Evolutionary conservation across 179 eudicot species (phyloP).

Genomic region (Corrigiola litoralis): DNA sequence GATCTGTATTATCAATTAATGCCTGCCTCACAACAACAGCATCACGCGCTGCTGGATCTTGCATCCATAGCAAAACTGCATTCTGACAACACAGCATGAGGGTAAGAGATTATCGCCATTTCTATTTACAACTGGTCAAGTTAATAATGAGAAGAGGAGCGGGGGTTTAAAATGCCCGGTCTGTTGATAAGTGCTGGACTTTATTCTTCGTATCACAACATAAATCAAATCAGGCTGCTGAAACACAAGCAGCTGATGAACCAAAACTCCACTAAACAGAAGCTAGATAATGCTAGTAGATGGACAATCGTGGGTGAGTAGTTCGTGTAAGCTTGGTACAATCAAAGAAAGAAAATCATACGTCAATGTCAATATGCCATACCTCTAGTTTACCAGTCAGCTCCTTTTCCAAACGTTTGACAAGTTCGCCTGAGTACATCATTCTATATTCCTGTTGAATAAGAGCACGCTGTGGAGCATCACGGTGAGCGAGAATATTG

Average conservation of each 20-base stretch:
- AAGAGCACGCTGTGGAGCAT: constrained; percentile 52
- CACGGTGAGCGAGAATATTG: constrained; percentile 63
- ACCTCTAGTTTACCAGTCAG: constrained; percentile 64
- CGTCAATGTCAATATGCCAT: constrained; percentile 1
- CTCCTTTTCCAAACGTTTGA: constrained; percentile 49
- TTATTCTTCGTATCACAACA: not conserved
- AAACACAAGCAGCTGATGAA: not conserved
- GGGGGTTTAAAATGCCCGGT: not conserved
- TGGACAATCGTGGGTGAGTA: not conserved
- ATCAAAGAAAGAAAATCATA: not conserved
- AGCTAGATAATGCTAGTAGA: not conserved
- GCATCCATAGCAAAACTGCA: constrained; percentile 71
- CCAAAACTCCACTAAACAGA: not conserved
- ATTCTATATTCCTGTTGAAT: constrained; percentile 55
- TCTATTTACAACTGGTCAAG: not conserved
- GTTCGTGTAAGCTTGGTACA: not conserved
- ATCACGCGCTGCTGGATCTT: constrained; percentile 67
- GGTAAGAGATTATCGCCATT: not conserved
- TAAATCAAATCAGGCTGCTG: not conserved
- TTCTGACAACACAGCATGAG: constrained; percentile 30
- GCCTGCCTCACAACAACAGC: constrained; percentile 48
- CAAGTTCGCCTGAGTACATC: constrained; percentile 53
- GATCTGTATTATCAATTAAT: constrained; percentile 27
- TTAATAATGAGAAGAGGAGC: not conserved
- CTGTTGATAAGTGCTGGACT: not conserved